These are phyloP conservation scores for Carnegiea gigantea DNA, from an alignment of 179 eudicot species.

Conservation along the genomic window DNA sequence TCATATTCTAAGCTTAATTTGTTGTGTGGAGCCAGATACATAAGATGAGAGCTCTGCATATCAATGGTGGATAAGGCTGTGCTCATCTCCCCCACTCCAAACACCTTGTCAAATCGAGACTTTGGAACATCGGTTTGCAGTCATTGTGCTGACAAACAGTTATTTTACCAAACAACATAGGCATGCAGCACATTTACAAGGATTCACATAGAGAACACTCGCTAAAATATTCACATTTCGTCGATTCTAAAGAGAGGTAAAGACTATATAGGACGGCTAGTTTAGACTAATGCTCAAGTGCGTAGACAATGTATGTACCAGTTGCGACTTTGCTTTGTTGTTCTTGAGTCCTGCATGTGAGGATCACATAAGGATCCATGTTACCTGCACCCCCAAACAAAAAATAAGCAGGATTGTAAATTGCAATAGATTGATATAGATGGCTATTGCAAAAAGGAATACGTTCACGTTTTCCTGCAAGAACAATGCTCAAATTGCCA, in stretches of 20 bases:
- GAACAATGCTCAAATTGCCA: background rate
- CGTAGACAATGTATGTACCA: conserved; percentile 36
- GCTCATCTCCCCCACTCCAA: background rate
- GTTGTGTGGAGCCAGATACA: background rate
- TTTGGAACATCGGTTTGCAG: background rate
- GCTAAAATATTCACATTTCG: background rate
- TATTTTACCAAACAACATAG: background rate
- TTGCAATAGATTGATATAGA: background rate
- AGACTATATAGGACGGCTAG: background rate
- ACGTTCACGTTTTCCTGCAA: no score
- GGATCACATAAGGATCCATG: conserved; percentile 71
- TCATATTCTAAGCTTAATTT: background rate
- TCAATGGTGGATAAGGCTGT: background rate
- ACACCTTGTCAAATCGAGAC: background rate
- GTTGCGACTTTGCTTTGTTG: conserved; percentile 63
- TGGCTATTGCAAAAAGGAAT: no score
- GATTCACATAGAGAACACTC: background rate
- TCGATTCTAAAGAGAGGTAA: background rate
- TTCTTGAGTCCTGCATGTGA: conserved; percentile 68
- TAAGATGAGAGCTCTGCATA: background rate
- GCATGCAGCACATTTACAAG: background rate
- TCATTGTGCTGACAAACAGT: background rate
- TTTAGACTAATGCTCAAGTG: background rate
- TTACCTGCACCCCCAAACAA: conserved; percentile 35
- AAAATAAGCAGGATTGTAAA: background rate